phyloP scores from a whole-genome alignment of 345 rosid species.

The Bruguiera sexangula region DNA sequence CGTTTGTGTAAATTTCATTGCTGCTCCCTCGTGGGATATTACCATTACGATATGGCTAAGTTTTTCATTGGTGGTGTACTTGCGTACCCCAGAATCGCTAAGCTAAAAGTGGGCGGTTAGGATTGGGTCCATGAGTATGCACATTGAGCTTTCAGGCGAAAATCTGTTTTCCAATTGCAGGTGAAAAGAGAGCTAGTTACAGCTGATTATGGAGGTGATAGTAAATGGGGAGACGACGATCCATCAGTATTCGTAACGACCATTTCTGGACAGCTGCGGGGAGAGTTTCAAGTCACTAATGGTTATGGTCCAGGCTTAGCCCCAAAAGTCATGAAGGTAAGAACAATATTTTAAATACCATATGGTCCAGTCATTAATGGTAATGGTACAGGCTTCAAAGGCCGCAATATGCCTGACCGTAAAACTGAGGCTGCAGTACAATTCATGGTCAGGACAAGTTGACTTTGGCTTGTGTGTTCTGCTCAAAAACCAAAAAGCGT shows the following conservation, averaged over 20 bases:
- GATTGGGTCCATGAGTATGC: too few relatives aligned
- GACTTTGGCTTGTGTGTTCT: neutral
- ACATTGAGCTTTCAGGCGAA: neutral
- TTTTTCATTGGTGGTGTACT: too few relatives aligned
- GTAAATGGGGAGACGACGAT: slow-evolving; percentile 46
- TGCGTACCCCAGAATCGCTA: too few relatives aligned
- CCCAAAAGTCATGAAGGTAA: slow-evolving; percentile 45
- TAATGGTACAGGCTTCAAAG: neutral
- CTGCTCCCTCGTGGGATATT: too few relatives aligned
- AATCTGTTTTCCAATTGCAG: slow-evolving; percentile 18
- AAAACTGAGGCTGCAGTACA: neutral
- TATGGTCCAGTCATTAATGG: too few relatives aligned
- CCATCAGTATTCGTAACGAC: slow-evolving; percentile 48
- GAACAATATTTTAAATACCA: neutral
- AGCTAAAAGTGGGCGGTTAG: too few relatives aligned
- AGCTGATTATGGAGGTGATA: slow-evolving; percentile 37
- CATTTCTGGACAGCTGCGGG: slow-evolving; percentile 24
- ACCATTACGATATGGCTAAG: too few relatives aligned
- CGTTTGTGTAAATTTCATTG: too few relatives aligned
- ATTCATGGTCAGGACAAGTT: neutral
- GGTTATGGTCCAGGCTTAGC: slow-evolving; percentile 52
- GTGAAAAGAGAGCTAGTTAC: slow-evolving; percentile 50
- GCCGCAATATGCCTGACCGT: neutral
- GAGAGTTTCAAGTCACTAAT: slow-evolving; percentile 64
- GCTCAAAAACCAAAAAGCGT: too few relatives aligned